phyloP scores from a whole-genome alignment of 495 filamentous ascomycete genomes.

The Diplogelasinospora grovesii region DNA sequence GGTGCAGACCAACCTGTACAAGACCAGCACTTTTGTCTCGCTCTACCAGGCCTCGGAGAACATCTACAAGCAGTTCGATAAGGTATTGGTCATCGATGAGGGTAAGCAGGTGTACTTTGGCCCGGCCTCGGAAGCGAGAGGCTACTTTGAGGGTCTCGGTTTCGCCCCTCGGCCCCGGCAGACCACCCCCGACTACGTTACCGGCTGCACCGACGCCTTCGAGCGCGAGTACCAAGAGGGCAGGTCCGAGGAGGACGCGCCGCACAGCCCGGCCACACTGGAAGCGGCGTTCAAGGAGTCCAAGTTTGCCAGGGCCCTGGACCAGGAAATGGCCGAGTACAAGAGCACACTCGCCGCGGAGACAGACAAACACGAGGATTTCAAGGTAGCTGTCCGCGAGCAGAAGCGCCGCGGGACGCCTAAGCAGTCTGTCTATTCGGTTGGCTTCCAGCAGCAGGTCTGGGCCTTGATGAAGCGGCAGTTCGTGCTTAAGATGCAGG shows the following conservation, averaged over 20 bases:
- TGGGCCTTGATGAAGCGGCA: slow-evolving; percentile 80
- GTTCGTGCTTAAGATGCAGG: slow-evolving; percentile 78
- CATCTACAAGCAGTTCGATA: slow-evolving; percentile 84
- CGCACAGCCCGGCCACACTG: slow-evolving; percentile 57
- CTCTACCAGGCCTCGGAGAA: slow-evolving; percentile 79
- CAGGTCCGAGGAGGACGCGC: slow-evolving; percentile 53
- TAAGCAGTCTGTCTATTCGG: slow-evolving; percentile 68
- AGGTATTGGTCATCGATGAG: slow-evolving; percentile 74
- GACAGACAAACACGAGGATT: slow-evolving; percentile 63
- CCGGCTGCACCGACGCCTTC: slow-evolving; percentile 75
- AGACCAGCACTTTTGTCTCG: slow-evolving; percentile 72
- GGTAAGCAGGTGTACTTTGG: slow-evolving; percentile 81
- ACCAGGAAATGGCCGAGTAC: slow-evolving; percentile 63
- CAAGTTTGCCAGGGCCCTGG: slow-evolving; percentile 45
- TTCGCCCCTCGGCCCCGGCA: slow-evolving; percentile 73
- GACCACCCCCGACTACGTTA: slow-evolving; percentile 82
- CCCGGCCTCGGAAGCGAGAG: slow-evolving; percentile 56
- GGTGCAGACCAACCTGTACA: slow-evolving; percentile 71
- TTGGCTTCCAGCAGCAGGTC: slow-evolving; percentile 71
- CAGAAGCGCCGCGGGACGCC: slow-evolving; percentile 64
- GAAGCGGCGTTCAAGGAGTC: slow-evolving; percentile 64
- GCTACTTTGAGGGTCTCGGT: slow-evolving; percentile 77
- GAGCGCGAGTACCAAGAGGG: slow-evolving; percentile 71
- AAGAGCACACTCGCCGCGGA: slow-evolving; percentile 52
- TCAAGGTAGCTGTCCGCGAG: slow-evolving; percentile 67